phyloP scores from a whole-genome alignment of 331 rosid species.

The Malus hybrid region DNA sequence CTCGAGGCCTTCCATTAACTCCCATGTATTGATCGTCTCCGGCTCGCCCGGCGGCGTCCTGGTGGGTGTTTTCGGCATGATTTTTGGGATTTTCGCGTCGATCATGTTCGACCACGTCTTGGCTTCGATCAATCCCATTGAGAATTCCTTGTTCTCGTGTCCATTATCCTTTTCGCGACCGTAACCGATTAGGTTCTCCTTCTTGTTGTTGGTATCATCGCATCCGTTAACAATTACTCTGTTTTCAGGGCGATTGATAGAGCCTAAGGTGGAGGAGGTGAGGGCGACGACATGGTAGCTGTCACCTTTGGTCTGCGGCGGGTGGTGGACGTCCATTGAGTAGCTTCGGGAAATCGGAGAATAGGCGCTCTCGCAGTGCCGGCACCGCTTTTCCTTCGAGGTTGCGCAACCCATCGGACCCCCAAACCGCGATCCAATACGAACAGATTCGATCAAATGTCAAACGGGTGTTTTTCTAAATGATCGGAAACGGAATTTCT shows the following conservation, averaged over 20 bases:
- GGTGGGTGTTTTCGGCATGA: slow-evolving; percentile 37
- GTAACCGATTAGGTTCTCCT: background rate
- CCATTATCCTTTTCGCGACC: too few relatives aligned
- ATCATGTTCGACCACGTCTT: slow-evolving; percentile 81
- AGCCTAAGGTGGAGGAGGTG: slow-evolving; percentile 83
- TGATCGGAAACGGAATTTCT: background rate
- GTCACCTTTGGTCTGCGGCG: slow-evolving; percentile 54
- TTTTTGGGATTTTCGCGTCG: slow-evolving; percentile 56
- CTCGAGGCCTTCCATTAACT: slow-evolving; percentile 94
- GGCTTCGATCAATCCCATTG: slow-evolving; percentile 58
- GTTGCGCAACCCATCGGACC: slow-evolving; percentile 72
- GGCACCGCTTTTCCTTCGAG: slow-evolving; percentile 66
- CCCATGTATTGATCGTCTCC: slow-evolving; percentile 87
- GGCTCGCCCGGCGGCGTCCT: slow-evolving; percentile 76
- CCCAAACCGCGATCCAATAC: background rate
- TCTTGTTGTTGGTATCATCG: background rate
- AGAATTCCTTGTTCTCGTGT: slow-evolving; percentile 30
- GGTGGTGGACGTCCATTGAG: slow-evolving; percentile 79
- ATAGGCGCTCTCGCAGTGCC: slow-evolving; percentile 45
- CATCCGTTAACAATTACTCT: slow-evolving; percentile 3
- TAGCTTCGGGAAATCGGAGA: slow-evolving; percentile 62
- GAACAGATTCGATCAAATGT: background rate
- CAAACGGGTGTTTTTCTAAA: background rate
- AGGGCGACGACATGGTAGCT: slow-evolving; percentile 84
- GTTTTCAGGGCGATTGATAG: slow-evolving; percentile 35